Percentiles rank a stretch among this genome's conserved stretches.
Evolutionary conservation across 352 stramenopile species (phyloP).

Genomic region (Phytophthora crassamura): DNA sequence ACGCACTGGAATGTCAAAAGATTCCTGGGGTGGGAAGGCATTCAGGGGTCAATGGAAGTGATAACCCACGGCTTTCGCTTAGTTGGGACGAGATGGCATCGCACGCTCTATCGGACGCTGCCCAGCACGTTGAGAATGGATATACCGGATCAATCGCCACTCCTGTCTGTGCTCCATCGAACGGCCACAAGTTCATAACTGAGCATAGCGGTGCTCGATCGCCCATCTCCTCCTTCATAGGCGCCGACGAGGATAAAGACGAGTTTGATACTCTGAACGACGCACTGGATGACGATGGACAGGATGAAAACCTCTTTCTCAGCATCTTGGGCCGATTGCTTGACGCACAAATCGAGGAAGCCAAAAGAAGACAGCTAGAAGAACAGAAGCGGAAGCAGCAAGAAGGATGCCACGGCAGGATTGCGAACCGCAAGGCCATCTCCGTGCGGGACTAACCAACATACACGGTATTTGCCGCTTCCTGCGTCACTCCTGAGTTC

Average conservation of each 20-base stretch:
- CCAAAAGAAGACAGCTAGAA: slow-evolving; percentile 32
- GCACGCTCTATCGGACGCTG: slow-evolving; percentile 55
- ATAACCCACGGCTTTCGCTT: slow-evolving; percentile 30
- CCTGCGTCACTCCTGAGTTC: slow-evolving; percentile 2
- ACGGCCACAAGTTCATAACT: slow-evolving; percentile 30
- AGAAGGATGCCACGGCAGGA: slow-evolving; percentile 11
- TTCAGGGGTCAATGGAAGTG: slow-evolving; percentile 11
- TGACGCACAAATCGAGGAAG: slow-evolving; percentile 67
- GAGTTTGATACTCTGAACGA: slow-evolving; percentile 82
- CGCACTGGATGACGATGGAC: slow-evolving; percentile 56
- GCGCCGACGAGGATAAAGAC: slow-evolving; percentile 63
- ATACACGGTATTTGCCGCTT: slow-evolving; percentile 17
- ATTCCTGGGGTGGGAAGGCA: slow-evolving; percentile 8
- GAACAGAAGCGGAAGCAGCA: slow-evolving; percentile 27
- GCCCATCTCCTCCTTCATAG: slow-evolving; percentile 46
- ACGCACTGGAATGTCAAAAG: slow-evolving; percentile 14
- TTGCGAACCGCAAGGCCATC: slow-evolving; percentile 11
- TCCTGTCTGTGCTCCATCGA: slow-evolving; percentile 15
- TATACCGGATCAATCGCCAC: slow-evolving; percentile 26
- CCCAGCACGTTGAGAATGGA: slow-evolving; percentile 38
- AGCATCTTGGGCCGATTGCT: slow-evolving; percentile 65
- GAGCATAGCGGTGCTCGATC: slow-evolving; percentile 30
- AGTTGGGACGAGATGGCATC: slow-evolving; percentile 71
- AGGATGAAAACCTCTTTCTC: slow-evolving; percentile 83
- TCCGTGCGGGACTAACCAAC: slow-evolving; percentile 25